phyloP scores from a whole-genome alignment of 225 moss, liverwort and hornwort genomes.

The Bryum argenteum region DNA sequence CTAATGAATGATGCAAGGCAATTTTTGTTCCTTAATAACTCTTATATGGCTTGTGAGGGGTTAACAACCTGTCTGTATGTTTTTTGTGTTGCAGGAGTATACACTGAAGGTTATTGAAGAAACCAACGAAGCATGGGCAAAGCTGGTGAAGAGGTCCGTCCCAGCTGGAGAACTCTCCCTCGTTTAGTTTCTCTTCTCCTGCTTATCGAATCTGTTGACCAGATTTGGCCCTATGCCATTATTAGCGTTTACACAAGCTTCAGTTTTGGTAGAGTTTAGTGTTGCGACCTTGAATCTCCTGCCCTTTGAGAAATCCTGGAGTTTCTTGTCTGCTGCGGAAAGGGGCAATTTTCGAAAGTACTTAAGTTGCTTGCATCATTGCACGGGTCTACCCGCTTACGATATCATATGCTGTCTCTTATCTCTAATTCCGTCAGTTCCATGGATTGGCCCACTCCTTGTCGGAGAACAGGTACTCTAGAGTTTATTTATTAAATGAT shows the following conservation, averaged over 20 bases:
- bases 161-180: constrained; percentile 96
- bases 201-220: constrained; percentile 15
- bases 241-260: constrained; percentile 32
- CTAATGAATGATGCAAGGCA: neutral
- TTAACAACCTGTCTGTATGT: neutral
- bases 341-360: constrained; percentile 28
- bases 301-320: constrained; percentile 12
- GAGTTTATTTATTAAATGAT: too few species aligned
- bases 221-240: constrained; percentile 15
- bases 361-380: constrained; percentile 13
- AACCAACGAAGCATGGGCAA: constrained; percentile 98
- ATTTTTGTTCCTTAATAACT: too few species aligned
- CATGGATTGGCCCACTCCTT: neutral
- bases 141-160: constrained; percentile 96
- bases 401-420: neutral
- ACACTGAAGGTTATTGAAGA: constrained; percentile 84
- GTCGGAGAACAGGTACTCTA: neutral
- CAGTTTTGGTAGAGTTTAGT: constrained; percentile 48
- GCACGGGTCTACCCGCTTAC: constrained; percentile 4
- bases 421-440: neutral
- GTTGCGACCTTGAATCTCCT: constrained; percentile 16
- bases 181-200: constrained; percentile 39
- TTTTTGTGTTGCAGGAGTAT: constrained; percentile 62
- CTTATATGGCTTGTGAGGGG: neutral
- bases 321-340: constrained; percentile 24